A percentile compares a stretch with the other conserved stretches of the same genome.
Evolutionary conservation across 2,329 filamentous ascomycete genomes (phyloP).

Genomic region (Fusarium sublunatum): DNA sequence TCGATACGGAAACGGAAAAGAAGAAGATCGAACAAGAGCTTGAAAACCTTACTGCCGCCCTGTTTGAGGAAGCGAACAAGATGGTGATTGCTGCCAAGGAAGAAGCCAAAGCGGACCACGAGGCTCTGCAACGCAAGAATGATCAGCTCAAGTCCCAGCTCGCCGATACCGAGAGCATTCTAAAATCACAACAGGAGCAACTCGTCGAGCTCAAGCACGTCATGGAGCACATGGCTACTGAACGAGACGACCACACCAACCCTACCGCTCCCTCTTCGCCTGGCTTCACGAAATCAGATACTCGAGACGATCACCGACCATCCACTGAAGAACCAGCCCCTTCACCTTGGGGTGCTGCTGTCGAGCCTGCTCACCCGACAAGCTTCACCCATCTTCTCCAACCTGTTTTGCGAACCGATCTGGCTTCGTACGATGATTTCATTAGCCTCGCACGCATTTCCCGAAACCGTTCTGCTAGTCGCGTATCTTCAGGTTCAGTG

Average conservation of each 20-base stretch:
- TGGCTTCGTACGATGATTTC: conserved; percentile 87
- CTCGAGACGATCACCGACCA: conserved; percentile 58
- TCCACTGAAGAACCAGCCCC: conserved; percentile 50
- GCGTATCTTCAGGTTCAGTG: conserved; percentile 77
- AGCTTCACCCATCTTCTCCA: conserved; percentile 87
- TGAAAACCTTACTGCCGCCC: conserved; percentile 86
- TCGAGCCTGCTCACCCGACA: conserved; percentile 66
- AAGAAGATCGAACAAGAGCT: conserved; percentile 92
- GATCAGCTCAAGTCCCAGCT: conserved; percentile 89
- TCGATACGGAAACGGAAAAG: conserved; percentile 79
- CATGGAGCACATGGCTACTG: conserved; percentile 85
- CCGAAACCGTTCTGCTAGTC: conserved; percentile 68
- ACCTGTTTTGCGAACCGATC: conserved; percentile 84
- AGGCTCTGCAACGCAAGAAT: conserved; percentile 83
- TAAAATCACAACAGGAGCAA: conserved; percentile 93
- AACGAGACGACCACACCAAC: conserved; percentile 76
- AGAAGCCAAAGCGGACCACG: conserved; percentile 86
- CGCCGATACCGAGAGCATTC: conserved; percentile 83
- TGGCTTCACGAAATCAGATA: conserved; percentile 75
- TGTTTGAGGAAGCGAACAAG: conserved; percentile 99
- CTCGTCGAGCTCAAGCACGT: conserved; percentile 89
- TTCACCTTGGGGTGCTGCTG: conserved; percentile 48
- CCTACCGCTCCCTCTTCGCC: conserved; percentile 87
- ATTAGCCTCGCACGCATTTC: conserved; percentile 77
- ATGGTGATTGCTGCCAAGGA: conserved; percentile 93